Evolutionary conservation across 306 rosid genomes (phyloP).

Genomic region (Vigna trinervia): DNA sequence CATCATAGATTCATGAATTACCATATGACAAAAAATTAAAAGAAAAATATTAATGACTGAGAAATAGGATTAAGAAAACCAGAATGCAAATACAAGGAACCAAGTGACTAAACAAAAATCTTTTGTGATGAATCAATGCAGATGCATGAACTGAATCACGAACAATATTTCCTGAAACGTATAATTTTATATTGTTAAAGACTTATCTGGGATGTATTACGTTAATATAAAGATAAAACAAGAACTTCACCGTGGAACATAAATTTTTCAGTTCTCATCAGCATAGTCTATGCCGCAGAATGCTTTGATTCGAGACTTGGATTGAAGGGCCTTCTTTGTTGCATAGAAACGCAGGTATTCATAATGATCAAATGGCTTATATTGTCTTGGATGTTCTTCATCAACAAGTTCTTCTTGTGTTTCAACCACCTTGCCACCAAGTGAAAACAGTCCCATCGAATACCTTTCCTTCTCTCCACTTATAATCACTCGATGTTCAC

Average conservation of each 20-base stretch:
- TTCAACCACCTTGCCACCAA: slow-evolving; percentile 21
- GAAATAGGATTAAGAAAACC: background rate
- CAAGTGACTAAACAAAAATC: background rate
- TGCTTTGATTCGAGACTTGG: slow-evolving; percentile 42
- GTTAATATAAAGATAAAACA: too few species aligned
- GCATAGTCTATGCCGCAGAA: slow-evolving; percentile 41
- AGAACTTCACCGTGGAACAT: too few species aligned
- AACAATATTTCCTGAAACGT: too few species aligned
- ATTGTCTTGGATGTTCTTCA: slow-evolving; percentile 46
- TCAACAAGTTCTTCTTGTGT: slow-evolving; percentile 45
- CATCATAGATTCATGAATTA: background rate
- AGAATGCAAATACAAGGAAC: background rate
- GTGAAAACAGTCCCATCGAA: slow-evolving; percentile 49
- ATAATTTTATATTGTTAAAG: too few species aligned
- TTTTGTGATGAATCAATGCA: background rate
- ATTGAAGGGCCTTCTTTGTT: slow-evolving; percentile 33
- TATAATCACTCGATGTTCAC: slow-evolving; percentile 45
- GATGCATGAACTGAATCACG: background rate
- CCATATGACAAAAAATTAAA: background rate
- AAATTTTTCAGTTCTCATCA: slow-evolving; percentile 1
- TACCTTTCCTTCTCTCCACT: slow-evolving; percentile 42
- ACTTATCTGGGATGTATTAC: too few species aligned
- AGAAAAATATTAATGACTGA: background rate
- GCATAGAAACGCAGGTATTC: slow-evolving; percentile 31
- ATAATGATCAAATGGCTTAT: slow-evolving; percentile 47